phyloP scores from a whole-genome alignment of 2,329 filamentous ascomycete species.

The Diaporthe australafricana region DNA sequence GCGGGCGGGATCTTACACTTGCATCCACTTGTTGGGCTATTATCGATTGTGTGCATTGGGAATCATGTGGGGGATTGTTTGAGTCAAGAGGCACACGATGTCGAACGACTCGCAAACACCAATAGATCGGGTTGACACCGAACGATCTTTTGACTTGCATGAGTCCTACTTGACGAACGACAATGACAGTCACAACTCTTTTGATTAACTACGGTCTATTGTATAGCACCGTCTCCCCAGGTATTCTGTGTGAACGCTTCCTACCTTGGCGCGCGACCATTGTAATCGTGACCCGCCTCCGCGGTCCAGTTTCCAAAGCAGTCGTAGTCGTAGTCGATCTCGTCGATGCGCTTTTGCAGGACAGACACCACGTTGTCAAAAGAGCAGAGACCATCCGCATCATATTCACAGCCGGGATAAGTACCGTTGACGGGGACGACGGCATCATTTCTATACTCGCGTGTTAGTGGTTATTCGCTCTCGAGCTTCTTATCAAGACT shows the following conservation, averaged over 20 bases:
- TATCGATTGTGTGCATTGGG: too few relatives aligned
- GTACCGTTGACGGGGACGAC: constrained; percentile 45
- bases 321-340: constrained; percentile 48
- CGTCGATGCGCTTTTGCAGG: constrained; percentile 45
- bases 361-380: constrained; percentile 47
- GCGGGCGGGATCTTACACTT: background rate
- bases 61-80: too few relatives aligned
- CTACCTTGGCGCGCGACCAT: constrained; percentile 45
- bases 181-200: too few relatives aligned
- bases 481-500: background rate
- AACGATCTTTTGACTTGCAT: too few relatives aligned
- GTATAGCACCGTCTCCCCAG: too few relatives aligned
- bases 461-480: background rate
- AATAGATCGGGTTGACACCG: too few relatives aligned
- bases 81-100: too few relatives aligned
- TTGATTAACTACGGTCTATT: too few relatives aligned
- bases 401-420: constrained; percentile 43
- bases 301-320: constrained; percentile 46
- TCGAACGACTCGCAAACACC: too few relatives aligned
- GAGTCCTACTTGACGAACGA: too few relatives aligned
- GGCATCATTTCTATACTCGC: constrained; percentile 46
- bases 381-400: constrained; percentile 46
- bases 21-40: too few relatives aligned
- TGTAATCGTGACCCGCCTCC: constrained; percentile 44
- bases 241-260: fast-evolving